Evolutionary conservation across 495 filamentous ascomycete genomes (phyloP).

Genomic region (Xylaria telfairii): DNA sequence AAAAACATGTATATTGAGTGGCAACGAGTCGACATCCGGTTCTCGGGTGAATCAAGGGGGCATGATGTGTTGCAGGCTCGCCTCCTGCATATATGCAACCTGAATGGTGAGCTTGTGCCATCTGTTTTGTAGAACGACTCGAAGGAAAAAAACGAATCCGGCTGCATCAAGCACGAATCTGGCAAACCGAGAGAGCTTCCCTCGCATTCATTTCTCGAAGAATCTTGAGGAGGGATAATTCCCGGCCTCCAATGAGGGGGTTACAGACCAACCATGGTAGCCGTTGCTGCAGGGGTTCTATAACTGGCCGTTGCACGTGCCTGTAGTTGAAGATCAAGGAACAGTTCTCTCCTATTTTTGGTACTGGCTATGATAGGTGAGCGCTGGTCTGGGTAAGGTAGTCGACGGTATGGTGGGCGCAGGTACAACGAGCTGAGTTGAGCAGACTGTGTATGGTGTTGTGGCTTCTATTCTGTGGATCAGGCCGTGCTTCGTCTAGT

Average conservation of each 20-base stretch:
- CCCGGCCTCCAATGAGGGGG: constrained; percentile 7
- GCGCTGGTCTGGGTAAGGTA: constrained; percentile 12
- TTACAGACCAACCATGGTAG: constrained; percentile 5
- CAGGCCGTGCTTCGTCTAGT: not conserved
- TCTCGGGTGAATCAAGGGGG: constrained; percentile 6
- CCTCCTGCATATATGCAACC: constrained; percentile 20
- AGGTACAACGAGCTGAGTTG: constrained; percentile 1
- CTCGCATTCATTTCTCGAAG: not conserved
- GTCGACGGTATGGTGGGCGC: not conserved
- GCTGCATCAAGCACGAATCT: constrained; percentile 1
- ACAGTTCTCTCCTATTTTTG: constrained; percentile 2
- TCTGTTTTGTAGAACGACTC: not conserved
- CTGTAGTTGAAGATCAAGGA: constrained; percentile 4
- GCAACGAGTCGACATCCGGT: not conserved
- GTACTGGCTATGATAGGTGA: constrained; percentile 9
- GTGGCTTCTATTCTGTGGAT: not conserved
- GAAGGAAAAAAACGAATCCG: constrained; percentile 9
- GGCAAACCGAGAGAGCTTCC: not conserved
- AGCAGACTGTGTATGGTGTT: not conserved
- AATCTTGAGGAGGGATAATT: not conserved
- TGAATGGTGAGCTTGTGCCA: constrained; percentile 8
- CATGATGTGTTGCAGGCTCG: constrained; percentile 16
- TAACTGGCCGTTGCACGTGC: constrained; percentile 3
- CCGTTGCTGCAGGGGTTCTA: constrained; percentile 7
- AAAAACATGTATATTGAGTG: not conserved